Evolutionary conservation across 2,329 filamentous ascomycete genomes (phyloP).

Genomic region (Fusarium succisae): DNA sequence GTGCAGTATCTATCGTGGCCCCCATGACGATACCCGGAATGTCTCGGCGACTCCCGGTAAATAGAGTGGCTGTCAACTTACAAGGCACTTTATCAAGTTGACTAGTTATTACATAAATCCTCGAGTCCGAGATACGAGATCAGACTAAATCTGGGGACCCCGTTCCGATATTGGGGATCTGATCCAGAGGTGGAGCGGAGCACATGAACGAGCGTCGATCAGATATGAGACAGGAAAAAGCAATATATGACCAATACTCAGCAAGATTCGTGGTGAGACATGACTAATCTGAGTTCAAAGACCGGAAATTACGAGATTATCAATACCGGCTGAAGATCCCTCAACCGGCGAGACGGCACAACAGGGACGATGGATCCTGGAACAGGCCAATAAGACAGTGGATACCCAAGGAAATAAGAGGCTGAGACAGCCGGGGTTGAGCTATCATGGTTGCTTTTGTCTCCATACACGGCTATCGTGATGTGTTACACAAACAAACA

Average conservation of each 20-base stretch:
- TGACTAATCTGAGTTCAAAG: too few species aligned
- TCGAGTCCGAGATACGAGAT: background rate
- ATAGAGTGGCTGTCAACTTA: background rate
- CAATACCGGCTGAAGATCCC: background rate
- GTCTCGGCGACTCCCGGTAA: background rate
- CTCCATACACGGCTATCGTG: background rate
- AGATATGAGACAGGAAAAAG: background rate
- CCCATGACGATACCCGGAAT: background rate
- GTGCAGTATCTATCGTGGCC: background rate
- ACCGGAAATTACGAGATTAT: background rate
- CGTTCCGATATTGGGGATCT: background rate
- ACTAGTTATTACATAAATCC: background rate
- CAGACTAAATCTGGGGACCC: background rate
- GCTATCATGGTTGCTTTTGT: background rate
- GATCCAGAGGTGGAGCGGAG: background rate
- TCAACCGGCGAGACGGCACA: background rate
- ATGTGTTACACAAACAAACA: background rate
- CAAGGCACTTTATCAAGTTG: background rate
- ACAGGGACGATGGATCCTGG: background rate
- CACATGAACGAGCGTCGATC: background rate
- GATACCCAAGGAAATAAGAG: background rate
- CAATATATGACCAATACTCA: background rate
- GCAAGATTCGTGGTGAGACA: background rate
- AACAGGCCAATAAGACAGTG: background rate
- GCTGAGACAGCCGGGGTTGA: background rate